Percentiles rank a stretch among this genome's conserved stretches.
phyloP scores from a whole-genome alignment of 2,329 filamentous ascomycete genomes.

The Fusarium lateritium region DNA sequence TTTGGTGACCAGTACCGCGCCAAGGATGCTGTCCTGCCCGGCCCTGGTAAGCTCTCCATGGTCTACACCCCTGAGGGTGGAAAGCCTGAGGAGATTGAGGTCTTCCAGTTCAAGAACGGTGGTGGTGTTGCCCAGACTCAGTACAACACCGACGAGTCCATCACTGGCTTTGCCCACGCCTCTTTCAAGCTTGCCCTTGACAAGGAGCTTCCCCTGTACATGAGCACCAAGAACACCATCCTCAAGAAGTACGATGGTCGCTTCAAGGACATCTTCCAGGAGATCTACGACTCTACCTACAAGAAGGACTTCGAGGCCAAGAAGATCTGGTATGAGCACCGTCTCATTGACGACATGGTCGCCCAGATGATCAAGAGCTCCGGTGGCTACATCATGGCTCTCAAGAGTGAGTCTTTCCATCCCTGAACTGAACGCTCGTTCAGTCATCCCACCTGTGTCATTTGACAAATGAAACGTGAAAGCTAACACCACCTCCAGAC shows the following conservation, averaged over 20 bases:
- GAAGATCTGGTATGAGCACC: conserved; percentile 99
- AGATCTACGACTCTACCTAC: conserved; percentile 91
- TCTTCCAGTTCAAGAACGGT: conserved; percentile 88
- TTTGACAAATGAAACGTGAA: conserved; percentile 5
- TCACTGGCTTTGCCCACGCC: conserved; percentile 93
- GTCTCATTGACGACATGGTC: conserved; percentile 99
- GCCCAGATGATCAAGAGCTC: conserved; percentile 99
- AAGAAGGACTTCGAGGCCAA: conserved; percentile 90
- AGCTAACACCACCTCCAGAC: conserved; percentile 68
- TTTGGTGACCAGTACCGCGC: conserved; percentile 99
- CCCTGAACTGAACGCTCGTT: conserved; percentile 21
- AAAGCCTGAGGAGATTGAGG: conserved; percentile 87
- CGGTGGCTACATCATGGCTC: conserved; percentile 95
- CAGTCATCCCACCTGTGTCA: conserved; percentile 4
- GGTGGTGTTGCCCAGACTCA: conserved; percentile 94
- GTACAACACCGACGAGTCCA: conserved; percentile 99
- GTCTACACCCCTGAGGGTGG: conserved; percentile 91
- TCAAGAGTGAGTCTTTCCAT: conserved; percentile 83
- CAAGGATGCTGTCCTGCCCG: conserved; percentile 88
- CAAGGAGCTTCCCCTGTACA: conserved; percentile 94
- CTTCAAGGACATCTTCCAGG: conserved; percentile 99
- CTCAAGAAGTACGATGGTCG: conserved; percentile 98
- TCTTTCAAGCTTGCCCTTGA: conserved; percentile 95
- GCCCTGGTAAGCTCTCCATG: conserved; percentile 91
- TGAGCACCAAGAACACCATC: conserved; percentile 99